Percentiles rank a stretch among this genome's conserved stretches.
Conservation (phyloP, 148 eudicot genomes). For the Rheum nobile region DNA sequence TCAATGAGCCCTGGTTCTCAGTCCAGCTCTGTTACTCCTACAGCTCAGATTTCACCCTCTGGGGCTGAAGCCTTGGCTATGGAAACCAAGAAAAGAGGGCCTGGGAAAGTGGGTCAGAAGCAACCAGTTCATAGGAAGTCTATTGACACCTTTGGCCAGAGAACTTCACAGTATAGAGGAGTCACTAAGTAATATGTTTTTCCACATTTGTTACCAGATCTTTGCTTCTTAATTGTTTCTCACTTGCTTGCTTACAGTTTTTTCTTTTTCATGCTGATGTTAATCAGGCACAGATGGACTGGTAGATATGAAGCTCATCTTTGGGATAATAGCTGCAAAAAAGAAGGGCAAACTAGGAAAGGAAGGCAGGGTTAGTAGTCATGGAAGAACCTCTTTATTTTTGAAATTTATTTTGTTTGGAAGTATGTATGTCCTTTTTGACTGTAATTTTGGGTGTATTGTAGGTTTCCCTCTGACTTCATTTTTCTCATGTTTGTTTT, state of each 20-base stretch:
- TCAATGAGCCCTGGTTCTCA: conserved; percentile 95
- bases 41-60: conserved; percentile 44
- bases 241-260: background rate
- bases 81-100: conserved; percentile 60
- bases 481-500: background rate
- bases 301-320: conserved; percentile 72
- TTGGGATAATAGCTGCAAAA: conserved; percentile 81
- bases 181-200: conserved; percentile 58
- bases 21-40: conserved; percentile 70
- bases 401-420: background rate
- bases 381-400: background rate
- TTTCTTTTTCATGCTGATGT: background rate
- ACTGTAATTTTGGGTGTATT: conserved; percentile 5
- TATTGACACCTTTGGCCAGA: conserved; percentile 89
- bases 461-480: background rate
- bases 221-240: background rate
- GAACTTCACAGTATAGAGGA: conserved; percentile 95
- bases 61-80: conserved; percentile 28
- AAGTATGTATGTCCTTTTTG: conserved; percentile 5
- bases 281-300: conserved; percentile 67
- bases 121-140: conserved; percentile 89
- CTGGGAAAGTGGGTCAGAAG: conserved; percentile 40
- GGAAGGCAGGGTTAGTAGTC: conserved; percentile 70
- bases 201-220: background rate
- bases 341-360: conserved; percentile 94